Base-by-base conservation (phyloP, 352 stramenopile genomes). In the Lagenidium giganteum region DNA sequence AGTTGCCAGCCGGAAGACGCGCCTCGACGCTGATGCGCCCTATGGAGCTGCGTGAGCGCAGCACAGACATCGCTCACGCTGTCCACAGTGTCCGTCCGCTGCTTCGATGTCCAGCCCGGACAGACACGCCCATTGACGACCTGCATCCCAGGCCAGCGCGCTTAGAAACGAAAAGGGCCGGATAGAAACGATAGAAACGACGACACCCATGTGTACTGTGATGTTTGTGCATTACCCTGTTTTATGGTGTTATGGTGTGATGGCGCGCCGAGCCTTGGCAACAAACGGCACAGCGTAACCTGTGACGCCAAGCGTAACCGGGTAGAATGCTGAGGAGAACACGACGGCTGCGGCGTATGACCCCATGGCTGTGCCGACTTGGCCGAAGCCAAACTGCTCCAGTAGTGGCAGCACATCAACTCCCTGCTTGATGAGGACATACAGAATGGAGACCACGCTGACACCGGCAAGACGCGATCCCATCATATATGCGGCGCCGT, bases 401-500 rank as follows among this genome's bases (percentile, higher is more conserved):
- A 91, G 62, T 26, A 89, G 61, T 24, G 79, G 79, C 62, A 83
- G 85, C 20, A 93, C 65, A 47, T 95, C 83, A 13, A 95, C 67
- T 26, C 83, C 83, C 28, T 93, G 72, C 36, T 86, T 79, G 49
- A 95, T 89, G 13, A 88, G 58, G 0, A 69, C 23, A 54, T 95
- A 92, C 7, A 95, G 55, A 6, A 40, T 55, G 18, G 69, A 82
- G 20, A 93, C 79, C 18, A 95, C 81, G 12, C 66, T 49, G 0
- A 95, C 78, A 31, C 83, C 82, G 23, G 80, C 72, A 42, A 92
- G 58, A 7, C 83, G 82, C 26, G 83, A 91, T 34, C 79, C 76
- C 64, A 95, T 91, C 77, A 95, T 92, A 62, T 95, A 95, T 11
- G 79, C 74, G 0, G 83, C 83, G 25, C 83, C 83, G 53, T 95